Percentiles rank a stretch among this genome's conserved stretches.
Evolutionary conservation across 2,329 filamentous ascomycete species (phyloP).

Genomic region (Plectosphaerella cucumerina): DNA sequence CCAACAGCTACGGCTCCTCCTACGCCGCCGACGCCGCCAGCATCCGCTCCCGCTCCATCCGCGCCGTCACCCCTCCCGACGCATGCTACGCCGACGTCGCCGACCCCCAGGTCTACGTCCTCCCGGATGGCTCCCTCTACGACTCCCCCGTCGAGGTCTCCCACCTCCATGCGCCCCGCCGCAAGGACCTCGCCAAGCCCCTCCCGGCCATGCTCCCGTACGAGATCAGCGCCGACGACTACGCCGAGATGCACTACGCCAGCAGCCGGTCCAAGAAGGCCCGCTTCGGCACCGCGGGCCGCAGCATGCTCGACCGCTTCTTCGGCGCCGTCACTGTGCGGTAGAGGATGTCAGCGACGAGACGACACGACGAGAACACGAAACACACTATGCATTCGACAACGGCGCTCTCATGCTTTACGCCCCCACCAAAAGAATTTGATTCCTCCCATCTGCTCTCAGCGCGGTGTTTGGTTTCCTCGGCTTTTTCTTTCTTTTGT

Average conservation of each 20-base stretch:
- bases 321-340: constrained; percentile 41
- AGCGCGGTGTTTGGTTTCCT: no score
- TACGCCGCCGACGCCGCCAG: constrained; percentile 42
- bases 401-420: no score
- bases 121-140: constrained; percentile 35
- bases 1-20: constrained; percentile 41
- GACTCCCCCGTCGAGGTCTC: constrained; percentile 46
- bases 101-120: constrained; percentile 37
- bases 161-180: constrained; percentile 25
- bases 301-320: constrained; percentile 50
- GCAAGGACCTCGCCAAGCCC: constrained; percentile 17
- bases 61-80: constrained; percentile 47
- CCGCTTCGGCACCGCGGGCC: constrained; percentile 25
- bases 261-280: constrained; percentile 43
- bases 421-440: no score
- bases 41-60: constrained; percentile 42
- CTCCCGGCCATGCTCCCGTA: constrained; percentile 42
- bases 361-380: no score
- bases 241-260: constrained; percentile 44
- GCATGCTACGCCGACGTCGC: constrained; percentile 34
- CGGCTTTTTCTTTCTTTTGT: no score
- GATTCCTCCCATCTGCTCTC: no score
- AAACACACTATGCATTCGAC: no score
- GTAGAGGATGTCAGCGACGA: constrained; percentile 11
- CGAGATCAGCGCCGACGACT: constrained; percentile 50